phyloP scores from a whole-genome alignment of 2,329 filamentous ascomycete species.

The Sphaerostilbella broomeana region DNA sequence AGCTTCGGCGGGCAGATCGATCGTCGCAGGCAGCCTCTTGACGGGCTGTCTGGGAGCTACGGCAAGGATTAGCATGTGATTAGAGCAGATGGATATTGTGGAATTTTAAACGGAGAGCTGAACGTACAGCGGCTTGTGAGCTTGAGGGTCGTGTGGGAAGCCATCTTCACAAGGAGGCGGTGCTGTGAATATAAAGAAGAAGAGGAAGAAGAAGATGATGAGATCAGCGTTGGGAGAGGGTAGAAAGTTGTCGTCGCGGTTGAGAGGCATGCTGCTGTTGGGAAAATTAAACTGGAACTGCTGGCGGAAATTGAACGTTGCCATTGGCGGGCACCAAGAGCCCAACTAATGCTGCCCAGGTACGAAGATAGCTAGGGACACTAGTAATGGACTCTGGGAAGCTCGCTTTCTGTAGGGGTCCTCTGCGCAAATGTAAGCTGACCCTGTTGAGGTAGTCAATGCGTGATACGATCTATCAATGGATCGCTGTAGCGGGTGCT shows the following conservation, averaged over 20 bases:
- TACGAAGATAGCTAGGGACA: too few species aligned
- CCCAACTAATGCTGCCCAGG: too few species aligned
- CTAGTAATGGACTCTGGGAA: too few species aligned
- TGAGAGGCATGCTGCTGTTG: constrained; percentile 1
- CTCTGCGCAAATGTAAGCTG: too few species aligned
- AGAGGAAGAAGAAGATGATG: not conserved
- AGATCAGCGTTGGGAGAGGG: not conserved
- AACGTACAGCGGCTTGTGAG: constrained; percentile 19
- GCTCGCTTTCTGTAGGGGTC: too few species aligned
- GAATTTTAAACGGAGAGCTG: not conserved
- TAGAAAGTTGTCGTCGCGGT: not conserved
- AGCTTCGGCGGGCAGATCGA: constrained; percentile 43
- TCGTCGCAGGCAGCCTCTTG: constrained; percentile 45
- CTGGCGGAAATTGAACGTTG: too few species aligned
- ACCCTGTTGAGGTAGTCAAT: too few species aligned
- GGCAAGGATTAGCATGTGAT: not conserved
- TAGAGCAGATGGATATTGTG: not conserved
- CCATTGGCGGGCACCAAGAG: not conserved
- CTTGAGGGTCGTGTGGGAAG: constrained; percentile 14
- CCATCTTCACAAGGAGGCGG: constrained; percentile 9
- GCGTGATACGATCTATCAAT: too few species aligned
- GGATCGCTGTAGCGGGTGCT: too few species aligned
- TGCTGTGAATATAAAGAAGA: not conserved
- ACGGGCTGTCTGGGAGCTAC: constrained; percentile 44
- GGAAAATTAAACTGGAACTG: too few species aligned